These are phyloP conservation scores for Chytridiales sp. DNA, from an alignment of 371 early-diverging fungal species.

Conservation along the genomic window DNA sequence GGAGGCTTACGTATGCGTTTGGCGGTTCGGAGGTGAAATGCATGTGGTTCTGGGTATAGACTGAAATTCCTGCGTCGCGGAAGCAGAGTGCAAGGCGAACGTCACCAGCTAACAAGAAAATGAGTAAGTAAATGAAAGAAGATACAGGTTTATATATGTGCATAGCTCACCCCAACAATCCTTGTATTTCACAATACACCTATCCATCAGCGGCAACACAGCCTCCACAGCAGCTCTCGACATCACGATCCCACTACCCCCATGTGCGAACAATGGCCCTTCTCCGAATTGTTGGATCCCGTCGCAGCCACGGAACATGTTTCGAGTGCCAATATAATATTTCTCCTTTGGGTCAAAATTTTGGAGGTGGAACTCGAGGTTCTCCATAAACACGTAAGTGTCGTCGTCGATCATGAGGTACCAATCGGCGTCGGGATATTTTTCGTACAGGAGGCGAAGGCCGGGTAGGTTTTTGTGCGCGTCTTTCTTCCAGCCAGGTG, in stretches of 20 bases:
- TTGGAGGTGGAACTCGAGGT: slow-evolving; percentile 27
- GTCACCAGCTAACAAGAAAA: too few species aligned
- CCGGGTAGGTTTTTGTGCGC: slow-evolving; percentile 50
- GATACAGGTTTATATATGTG: not conserved
- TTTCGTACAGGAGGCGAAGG: slow-evolving; percentile 33
- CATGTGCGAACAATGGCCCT: slow-evolving; percentile 51
- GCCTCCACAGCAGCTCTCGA: slow-evolving; percentile 40
- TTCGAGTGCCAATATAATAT: slow-evolving; percentile 40
- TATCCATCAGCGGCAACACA: not conserved
- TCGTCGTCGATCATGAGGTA: slow-evolving; percentile 59
- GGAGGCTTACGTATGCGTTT: too few species aligned
- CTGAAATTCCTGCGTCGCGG: slow-evolving; percentile 47
- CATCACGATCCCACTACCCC: slow-evolving; percentile 53
- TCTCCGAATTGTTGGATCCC: slow-evolving; percentile 42
- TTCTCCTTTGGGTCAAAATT: slow-evolving; percentile 28
- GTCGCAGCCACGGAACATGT: slow-evolving; percentile 28
- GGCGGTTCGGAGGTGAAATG: too few species aligned
- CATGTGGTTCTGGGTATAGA: too few species aligned
- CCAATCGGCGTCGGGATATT: slow-evolving; percentile 52
- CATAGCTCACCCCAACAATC: slow-evolving; percentile 38
- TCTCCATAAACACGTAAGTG: slow-evolving; percentile 46
- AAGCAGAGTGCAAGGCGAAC: slow-evolving; percentile 51
- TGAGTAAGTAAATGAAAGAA: not conserved
- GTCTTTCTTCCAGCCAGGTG: slow-evolving; percentile 48
- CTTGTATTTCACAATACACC: slow-evolving; percentile 6